Percentiles rank a stretch among this genome's conserved stretches.
Evolutionary conservation across 371 early-diverging fungal genomes (phyloP).

Genomic region (Mortierella sp.): DNA sequence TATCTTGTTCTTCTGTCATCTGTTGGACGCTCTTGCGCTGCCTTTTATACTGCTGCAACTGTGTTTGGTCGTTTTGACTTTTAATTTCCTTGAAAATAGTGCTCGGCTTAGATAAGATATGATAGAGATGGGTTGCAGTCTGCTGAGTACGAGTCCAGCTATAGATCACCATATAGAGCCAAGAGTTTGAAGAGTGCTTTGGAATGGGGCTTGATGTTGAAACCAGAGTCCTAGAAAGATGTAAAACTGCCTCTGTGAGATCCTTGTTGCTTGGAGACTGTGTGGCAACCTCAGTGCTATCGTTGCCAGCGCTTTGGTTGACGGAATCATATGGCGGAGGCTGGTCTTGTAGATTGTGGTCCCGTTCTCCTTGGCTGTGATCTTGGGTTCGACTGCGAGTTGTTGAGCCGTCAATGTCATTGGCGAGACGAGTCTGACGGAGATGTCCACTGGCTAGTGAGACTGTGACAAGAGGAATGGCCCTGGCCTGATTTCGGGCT

Average conservation of each 20-base stretch:
- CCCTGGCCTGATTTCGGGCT: conserved; percentile 27
- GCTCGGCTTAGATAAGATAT: conserved; percentile 34
- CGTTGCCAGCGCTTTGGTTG: neutral
- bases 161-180: conserved; percentile 54
- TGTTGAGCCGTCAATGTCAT: conserved; percentile 4
- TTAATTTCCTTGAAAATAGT: conserved; percentile 25
- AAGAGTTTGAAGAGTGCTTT: conserved; percentile 20
- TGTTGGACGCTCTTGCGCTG: conserved; percentile 48
- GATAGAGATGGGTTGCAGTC: conserved; percentile 32
- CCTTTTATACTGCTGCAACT: conserved; percentile 20
- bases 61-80: conserved; percentile 21
- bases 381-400: neutral
- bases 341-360: neutral
- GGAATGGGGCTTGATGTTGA: conserved; percentile 21
- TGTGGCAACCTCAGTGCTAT: conserved; percentile 1
- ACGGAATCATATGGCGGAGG: conserved; percentile 39
- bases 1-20: conserved; percentile 50
- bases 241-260: conserved; percentile 43
- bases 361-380: neutral
- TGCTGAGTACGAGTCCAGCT: conserved; percentile 44
- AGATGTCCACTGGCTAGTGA: conserved; percentile 36
- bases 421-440: conserved; percentile 28
- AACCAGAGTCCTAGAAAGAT: conserved; percentile 48
- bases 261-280: conserved; percentile 25
- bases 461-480: conserved; percentile 50